Evolutionary conservation across 106 monocot genomes (phyloP).

Genomic region (Dendrobium chrysotoxum): DNA sequence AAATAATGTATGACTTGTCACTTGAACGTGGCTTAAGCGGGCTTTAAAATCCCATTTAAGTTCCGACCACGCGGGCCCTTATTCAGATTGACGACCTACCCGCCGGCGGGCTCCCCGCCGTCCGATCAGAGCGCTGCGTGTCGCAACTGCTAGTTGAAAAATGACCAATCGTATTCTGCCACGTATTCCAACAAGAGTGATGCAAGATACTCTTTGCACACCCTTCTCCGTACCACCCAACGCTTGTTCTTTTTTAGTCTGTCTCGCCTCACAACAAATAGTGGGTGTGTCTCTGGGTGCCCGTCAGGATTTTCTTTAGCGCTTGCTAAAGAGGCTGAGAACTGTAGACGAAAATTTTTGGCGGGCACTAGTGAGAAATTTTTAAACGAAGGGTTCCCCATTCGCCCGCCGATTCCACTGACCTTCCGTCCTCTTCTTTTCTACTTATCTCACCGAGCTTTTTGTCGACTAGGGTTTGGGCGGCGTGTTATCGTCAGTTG

Average conservation of each 20-base stretch:
- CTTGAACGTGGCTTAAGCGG: too few species aligned
- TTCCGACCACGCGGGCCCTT: too few species aligned
- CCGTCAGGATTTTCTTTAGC: background rate
- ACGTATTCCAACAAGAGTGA: background rate
- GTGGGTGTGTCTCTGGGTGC: background rate
- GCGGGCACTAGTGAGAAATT: background rate
- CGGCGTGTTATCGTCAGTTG: background rate
- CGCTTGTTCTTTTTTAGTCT: too few species aligned
- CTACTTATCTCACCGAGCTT: background rate
- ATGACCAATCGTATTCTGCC: background rate
- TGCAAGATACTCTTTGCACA: background rate
- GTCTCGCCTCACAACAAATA: background rate
- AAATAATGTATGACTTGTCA: too few species aligned
- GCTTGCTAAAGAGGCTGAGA: background rate
- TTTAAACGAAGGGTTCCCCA: background rate
- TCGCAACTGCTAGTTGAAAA: background rate
- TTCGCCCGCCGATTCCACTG: constrained; percentile 7
- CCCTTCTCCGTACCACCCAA: background rate
- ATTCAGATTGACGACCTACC: background rate
- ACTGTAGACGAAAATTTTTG: constrained; percentile 6
- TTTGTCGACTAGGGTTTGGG: background rate
- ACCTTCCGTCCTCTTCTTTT: background rate
- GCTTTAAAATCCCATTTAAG: too few species aligned
- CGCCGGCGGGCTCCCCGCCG: constrained; percentile 2
- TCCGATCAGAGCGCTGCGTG: background rate